Evolutionary conservation across 2,329 filamentous ascomycete species (phyloP), one percentile per base, ranked within the genome.

Genomic region (Phaeoacremonium minimum): DNA sequence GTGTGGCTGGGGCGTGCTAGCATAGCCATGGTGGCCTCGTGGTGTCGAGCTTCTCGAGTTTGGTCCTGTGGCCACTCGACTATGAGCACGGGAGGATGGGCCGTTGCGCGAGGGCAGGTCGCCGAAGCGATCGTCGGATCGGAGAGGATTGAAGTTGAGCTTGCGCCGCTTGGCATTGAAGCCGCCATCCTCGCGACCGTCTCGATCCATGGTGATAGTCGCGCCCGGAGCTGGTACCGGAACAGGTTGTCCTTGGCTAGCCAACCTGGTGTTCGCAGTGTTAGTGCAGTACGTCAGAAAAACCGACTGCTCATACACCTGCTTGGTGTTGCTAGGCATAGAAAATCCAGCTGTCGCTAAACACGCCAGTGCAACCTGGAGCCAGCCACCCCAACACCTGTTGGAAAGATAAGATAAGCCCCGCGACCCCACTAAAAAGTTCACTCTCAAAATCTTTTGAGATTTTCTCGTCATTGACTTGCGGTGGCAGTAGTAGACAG

Each of bases 141-240:
- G 61, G 7, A 72, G 50, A 16, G 69, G 68, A 45, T 73, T 73
- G 42, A 74, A 69, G 46, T 86, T 77, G n/a, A 87, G 57, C 57
- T 75, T 83, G 28, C 83, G 75, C 49, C 83, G 67, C 58, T 62
- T 62, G 32, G 42, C 20, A 7, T 82, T 85, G 4, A 78, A 77
- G 32, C 48, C 50, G 33, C 48, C 47, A 15, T 57, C 50, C 20
- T 50, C 51, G 39, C 55, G 44, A 9, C n/a, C 22, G 30, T 60
- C 52, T 18, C 51, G 53, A 30, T 51, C 50, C 49, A 60, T 60
- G 14, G 35, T 36, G n/a, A n/a, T n/a, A n/a, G n/a, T n/a, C n/a
- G n/a, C n/a, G n/a, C n/a, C n/a, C n/a, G n/a, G n/a, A n/a, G n/a
- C n/a, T n/a, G n/a, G n/a, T n/a, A n/a, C n/a, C n/a, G n/a, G n/a